Conservation (phyloP, 352 stramenopile species). For the Paralagenidium karlingii region DNA sequence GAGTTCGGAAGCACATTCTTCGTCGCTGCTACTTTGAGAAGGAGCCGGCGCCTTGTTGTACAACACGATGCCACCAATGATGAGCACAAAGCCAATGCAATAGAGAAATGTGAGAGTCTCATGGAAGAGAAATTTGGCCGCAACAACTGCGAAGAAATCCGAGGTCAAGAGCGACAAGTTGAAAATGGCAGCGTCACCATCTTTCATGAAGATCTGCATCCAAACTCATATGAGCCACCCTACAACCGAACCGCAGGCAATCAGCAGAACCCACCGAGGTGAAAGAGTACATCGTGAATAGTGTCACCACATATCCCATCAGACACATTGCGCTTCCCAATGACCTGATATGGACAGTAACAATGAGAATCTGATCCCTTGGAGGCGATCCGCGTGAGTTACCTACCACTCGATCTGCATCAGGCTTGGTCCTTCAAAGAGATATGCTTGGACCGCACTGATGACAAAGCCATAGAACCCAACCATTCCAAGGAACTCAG, state of each 20-base stretch:
- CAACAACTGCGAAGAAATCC: slow-evolving; percentile 91
- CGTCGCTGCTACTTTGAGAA: background rate
- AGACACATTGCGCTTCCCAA: slow-evolving; percentile 39
- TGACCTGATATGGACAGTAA: too few species aligned
- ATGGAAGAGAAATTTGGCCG: slow-evolving; percentile 81
- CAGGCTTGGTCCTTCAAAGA: slow-evolving; percentile 67
- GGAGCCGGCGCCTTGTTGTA: slow-evolving; percentile 52
- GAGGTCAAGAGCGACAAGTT: slow-evolving; percentile 95
- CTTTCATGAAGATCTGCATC: slow-evolving; percentile 46
- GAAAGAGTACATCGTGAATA: slow-evolving; percentile 87
- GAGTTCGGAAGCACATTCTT: too few species aligned
- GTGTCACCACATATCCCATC: slow-evolving; percentile 59
- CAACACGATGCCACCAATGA: slow-evolving; percentile 51
- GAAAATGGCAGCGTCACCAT: slow-evolving; percentile 89
- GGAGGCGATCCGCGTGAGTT: too few species aligned
- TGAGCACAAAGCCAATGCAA: slow-evolving; percentile 79
- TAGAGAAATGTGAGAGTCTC: slow-evolving; percentile 68
- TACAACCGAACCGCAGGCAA: slow-evolving; percentile 9
- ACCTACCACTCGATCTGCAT: slow-evolving; percentile 24
- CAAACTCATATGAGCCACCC: background rate
- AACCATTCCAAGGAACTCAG: slow-evolving; percentile 93
- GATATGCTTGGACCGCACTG: slow-evolving; percentile 60
- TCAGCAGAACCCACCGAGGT: slow-evolving; percentile 71
- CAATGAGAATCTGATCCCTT: too few species aligned
- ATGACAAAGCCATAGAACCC: slow-evolving; percentile 88